Conservation (phyloP, 805 yeast species). For the Ogataea pignaliae region DNA sequence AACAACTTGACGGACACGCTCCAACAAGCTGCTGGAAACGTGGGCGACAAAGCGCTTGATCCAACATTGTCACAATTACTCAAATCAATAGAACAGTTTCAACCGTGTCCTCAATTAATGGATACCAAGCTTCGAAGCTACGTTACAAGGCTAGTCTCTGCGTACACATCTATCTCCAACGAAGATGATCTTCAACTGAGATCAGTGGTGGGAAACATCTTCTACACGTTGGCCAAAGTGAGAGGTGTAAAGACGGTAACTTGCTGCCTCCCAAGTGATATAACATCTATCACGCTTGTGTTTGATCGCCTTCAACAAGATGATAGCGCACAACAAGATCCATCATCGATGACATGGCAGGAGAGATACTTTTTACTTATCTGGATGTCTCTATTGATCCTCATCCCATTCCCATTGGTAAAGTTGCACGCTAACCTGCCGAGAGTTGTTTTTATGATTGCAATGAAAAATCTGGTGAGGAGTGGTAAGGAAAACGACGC, state of each 20-base stretch:
- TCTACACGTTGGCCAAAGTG: constrained; percentile 62
- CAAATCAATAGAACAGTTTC: constrained; percentile 42
- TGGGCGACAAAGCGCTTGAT: too few relatives aligned
- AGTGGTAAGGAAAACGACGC: constrained; percentile 59
- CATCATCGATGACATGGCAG: constrained; percentile 36
- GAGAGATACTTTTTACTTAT: constrained; percentile 47
- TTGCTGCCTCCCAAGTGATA: constrained; percentile 58
- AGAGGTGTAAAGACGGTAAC: constrained; percentile 59
- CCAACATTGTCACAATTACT: constrained; percentile 9
- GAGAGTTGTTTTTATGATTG: constrained; percentile 32
- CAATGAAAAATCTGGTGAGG: constrained; percentile 30
- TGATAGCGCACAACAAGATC: background rate
- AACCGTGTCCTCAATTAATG: constrained; percentile 47
- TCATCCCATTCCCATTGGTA: constrained; percentile 69
- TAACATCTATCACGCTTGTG: constrained; percentile 42
- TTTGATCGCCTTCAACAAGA: constrained; percentile 19
- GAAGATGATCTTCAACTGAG: constrained; percentile 3
- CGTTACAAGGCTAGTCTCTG: constrained; percentile 26
- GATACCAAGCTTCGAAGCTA: constrained; percentile 37
- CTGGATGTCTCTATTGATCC: constrained; percentile 67
- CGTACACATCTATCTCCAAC: constrained; percentile 19
- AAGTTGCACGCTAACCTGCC: constrained; percentile 32
- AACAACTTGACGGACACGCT: too few relatives aligned
- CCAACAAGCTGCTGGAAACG: too few relatives aligned
- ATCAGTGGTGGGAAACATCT: constrained; percentile 26